Percentiles rank a stretch among this genome's conserved stretches.
Evolutionary conservation across 495 filamentous ascomycete species (phyloP).

Genomic region (Xylaria acuta): DNA sequence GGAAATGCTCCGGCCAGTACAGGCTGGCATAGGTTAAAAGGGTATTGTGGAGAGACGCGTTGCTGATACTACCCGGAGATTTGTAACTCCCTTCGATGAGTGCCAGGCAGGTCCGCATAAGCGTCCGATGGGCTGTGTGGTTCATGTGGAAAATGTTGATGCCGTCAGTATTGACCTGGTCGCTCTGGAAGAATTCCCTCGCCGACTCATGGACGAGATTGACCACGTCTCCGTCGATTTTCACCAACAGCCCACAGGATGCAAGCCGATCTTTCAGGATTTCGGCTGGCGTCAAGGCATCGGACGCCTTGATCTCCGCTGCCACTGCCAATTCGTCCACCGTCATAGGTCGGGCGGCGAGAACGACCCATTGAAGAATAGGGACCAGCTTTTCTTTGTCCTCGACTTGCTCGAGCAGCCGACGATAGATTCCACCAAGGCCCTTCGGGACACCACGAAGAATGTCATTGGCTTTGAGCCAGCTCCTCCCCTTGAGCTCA

Average conservation of each 20-base stretch:
- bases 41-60: background rate
- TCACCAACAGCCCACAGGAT: slow-evolving; percentile 36
- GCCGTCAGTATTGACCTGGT: slow-evolving; percentile 35
- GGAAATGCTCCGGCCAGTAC: slow-evolving; percentile 11
- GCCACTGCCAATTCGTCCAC: slow-evolving; percentile 37
- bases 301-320: slow-evolving; percentile 8
- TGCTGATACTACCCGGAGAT: background rate
- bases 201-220: slow-evolving; percentile 46
- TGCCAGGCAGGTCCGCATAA: slow-evolving; percentile 39
- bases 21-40: slow-evolving; percentile 1
- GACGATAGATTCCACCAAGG: slow-evolving; percentile 42
- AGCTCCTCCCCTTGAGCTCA: slow-evolving; percentile 41
- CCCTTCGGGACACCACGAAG: slow-evolving; percentile 39
- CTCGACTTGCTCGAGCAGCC: slow-evolving; percentile 44
- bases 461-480: slow-evolving; percentile 33
- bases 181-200: slow-evolving; percentile 41
- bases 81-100: slow-evolving; percentile 29
- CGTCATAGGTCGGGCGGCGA: slow-evolving; percentile 42
- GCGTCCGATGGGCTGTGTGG: slow-evolving; percentile 34
- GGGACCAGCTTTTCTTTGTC: slow-evolving; percentile 29
- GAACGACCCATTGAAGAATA: slow-evolving; percentile 44
- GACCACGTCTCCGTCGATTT: slow-evolving; percentile 35
- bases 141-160: slow-evolving; percentile 40
- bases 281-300: slow-evolving; percentile 16
- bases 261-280: slow-evolving; percentile 32